A percentile compares a stretch with the other conserved stretches of the same genome.
Evolutionary conservation across 2,329 filamentous ascomycete species (phyloP).

Genomic region (Ampelomyces quisqualis): DNA sequence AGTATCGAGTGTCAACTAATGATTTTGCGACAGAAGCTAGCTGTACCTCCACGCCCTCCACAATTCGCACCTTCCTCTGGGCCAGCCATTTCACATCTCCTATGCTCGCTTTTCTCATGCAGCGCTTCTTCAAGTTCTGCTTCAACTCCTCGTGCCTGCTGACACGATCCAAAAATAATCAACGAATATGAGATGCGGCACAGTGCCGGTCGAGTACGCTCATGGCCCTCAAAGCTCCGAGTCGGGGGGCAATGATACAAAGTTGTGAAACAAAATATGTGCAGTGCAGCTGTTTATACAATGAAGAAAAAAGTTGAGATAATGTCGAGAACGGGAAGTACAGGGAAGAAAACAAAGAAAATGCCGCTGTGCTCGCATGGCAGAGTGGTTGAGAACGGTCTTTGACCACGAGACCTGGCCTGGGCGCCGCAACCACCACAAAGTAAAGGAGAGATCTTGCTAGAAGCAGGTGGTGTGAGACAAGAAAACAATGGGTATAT

Average conservation of each 20-base stretch:
- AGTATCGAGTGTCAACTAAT: no score
- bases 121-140: neutral
- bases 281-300: neutral
- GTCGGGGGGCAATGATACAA: constrained; percentile 6
- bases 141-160: neutral
- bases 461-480: constrained; percentile 20
- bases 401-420: constrained; percentile 11
- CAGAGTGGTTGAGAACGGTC: constrained; percentile 10
- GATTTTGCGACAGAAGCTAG: no score
- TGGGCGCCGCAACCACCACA: constrained; percentile 25
- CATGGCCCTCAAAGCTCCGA: constrained; percentile 4
- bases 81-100: constrained; percentile 21
- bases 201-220: constrained; percentile 9
- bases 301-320: neutral
- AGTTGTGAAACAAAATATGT: neutral
- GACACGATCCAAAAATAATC: constrained; percentile 3
- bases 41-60: no score
- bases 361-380: constrained; percentile 32
- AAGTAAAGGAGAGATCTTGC: constrained; percentile 29
- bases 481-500: constrained; percentile 31
- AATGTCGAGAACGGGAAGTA: no score
- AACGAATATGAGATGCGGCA: constrained; percentile 13
- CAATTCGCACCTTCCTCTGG: no score
- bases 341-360: constrained; percentile 12
- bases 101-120: constrained; percentile 2